These are phyloP conservation scores for Biancaea sappan DNA, from an alignment of 306 rosid genomes.

Conservation along the genomic window DNA sequence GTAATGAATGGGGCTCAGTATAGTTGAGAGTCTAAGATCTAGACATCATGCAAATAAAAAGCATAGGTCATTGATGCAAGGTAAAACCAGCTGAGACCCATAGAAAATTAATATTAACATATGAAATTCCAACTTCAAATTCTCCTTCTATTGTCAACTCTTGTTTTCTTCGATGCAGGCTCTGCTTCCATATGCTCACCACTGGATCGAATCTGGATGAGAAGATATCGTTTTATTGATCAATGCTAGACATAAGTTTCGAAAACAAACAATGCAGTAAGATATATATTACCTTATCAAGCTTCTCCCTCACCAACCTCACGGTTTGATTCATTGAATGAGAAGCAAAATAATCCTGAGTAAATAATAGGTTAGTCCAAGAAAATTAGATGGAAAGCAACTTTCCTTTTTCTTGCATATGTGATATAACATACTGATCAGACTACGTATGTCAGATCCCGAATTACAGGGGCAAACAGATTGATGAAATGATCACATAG, in stretches of 20 bases:
- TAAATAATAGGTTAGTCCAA: slow-evolving; percentile 30
- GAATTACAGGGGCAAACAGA: slow-evolving; percentile 16
- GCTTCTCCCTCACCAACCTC: slow-evolving; percentile 73
- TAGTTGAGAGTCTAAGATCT: neutral
- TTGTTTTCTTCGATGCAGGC: slow-evolving; percentile 61
- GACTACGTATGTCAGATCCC: slow-evolving; percentile 21
- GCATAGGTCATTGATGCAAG: neutral
- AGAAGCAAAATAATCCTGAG: slow-evolving; percentile 83
- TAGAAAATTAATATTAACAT: slow-evolving; percentile 11
- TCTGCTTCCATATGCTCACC: slow-evolving; percentile 55
- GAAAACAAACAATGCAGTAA: slow-evolving; percentile 18
- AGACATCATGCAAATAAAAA: neutral
- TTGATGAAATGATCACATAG: neutral
- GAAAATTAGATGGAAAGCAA: slow-evolving; percentile 21
- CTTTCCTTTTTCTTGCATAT: slow-evolving; percentile 1
- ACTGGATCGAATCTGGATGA: slow-evolving; percentile 66
- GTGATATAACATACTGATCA: slow-evolving; percentile 8
- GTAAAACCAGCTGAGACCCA: slow-evolving; percentile 7
- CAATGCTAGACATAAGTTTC: neutral
- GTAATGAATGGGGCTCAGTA: neutral
- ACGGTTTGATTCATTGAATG: slow-evolving; percentile 87
- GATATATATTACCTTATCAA: slow-evolving; percentile 67
- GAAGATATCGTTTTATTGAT: slow-evolving; percentile 11
- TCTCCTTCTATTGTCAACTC: slow-evolving; percentile 84
- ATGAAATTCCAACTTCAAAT: slow-evolving; percentile 39